These are phyloP conservation scores for Leucosporidium creatinivorum DNA, from an alignment of 768 basidiomycete species.

Conservation along the genomic window DNA sequence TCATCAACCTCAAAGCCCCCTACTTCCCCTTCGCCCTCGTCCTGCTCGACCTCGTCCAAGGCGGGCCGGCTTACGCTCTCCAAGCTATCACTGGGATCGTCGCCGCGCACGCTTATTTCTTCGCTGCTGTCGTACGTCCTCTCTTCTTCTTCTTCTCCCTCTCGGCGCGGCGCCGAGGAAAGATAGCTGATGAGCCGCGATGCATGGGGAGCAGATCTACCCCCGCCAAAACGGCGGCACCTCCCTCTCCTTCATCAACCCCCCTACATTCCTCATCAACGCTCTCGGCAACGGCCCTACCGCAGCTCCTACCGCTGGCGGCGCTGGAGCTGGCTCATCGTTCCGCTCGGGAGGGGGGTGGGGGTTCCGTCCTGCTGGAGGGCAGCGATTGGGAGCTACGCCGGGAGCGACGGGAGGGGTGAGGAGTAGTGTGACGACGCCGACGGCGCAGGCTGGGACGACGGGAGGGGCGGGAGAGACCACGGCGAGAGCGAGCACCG, in stretches of 20 bases:
- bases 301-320: constrained; percentile 8
- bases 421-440: not conserved
- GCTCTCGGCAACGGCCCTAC: constrained; percentile 17
- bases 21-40: constrained; percentile 72
- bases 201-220: constrained; percentile 2
- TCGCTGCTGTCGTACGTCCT: constrained; percentile 30
- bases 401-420: not conserved
- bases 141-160: not conserved
- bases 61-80: constrained; percentile 50
- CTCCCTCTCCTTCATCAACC: constrained; percentile 7
- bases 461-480: not conserved
- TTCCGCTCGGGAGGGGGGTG: constrained; percentile 7
- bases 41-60: constrained; percentile 61
- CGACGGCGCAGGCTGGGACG: constrained; percentile 7
- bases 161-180: not conserved
- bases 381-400: not conserved
- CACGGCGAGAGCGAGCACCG: no score
- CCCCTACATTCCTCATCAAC: constrained; percentile 20
- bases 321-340: not conserved
- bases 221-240: constrained; percentile 9
- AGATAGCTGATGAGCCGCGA: not conserved
- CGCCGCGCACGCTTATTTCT: constrained; percentile 73
- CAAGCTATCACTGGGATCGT: constrained; percentile 60
- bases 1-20: constrained; percentile 62
- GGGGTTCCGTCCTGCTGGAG: constrained; percentile 8